These are phyloP conservation scores for Perilla frutescens DNA, from an alignment of 257 asterid species.

Conservation along the genomic window DNA sequence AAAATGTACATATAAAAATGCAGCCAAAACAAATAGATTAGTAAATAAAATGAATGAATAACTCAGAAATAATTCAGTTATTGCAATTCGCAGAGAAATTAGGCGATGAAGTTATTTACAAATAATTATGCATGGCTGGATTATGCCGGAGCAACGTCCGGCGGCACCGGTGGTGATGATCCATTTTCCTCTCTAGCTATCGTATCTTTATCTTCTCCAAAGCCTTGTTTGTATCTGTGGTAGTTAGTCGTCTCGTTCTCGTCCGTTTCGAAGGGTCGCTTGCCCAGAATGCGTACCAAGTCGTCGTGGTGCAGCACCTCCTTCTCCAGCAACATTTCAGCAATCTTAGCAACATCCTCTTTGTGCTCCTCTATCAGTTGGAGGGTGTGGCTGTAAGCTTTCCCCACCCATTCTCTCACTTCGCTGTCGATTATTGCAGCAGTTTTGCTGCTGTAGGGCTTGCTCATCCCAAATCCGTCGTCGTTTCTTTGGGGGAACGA, in stretches of 20 bases:
- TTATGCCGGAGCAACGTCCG: too few species aligned
- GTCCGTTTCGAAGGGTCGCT: conserved; percentile 64
- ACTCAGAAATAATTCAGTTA: too few species aligned
- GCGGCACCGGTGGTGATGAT: too few species aligned
- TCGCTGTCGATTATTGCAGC: conserved; percentile 79
- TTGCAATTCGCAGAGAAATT: too few species aligned
- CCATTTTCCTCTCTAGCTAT: too few species aligned
- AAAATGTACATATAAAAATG: too few species aligned
- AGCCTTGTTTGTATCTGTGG: conserved; percentile 73
- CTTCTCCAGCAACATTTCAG: conserved; percentile 77
- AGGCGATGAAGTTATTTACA: too few species aligned
- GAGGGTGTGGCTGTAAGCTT: conserved; percentile 67
- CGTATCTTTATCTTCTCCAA: conserved; percentile 10
- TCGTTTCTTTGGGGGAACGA: conserved; percentile 72
- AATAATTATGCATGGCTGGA: too few species aligned
- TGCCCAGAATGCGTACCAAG: conserved; percentile 67
- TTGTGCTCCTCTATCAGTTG: conserved; percentile 76
- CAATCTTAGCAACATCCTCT: conserved; percentile 70
- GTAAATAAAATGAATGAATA: too few species aligned
- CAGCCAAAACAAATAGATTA: too few species aligned
- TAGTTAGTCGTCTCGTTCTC: conserved; percentile 72
- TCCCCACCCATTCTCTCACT: conserved; percentile 76
- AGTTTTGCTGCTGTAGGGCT: conserved; percentile 89
- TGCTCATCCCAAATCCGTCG: conserved; percentile 51
- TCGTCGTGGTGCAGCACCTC: conserved; percentile 89